These are phyloP conservation scores for Fusarium begoniae DNA, from an alignment of 2,329 filamentous ascomycete species.

Conservation along the genomic window DNA sequence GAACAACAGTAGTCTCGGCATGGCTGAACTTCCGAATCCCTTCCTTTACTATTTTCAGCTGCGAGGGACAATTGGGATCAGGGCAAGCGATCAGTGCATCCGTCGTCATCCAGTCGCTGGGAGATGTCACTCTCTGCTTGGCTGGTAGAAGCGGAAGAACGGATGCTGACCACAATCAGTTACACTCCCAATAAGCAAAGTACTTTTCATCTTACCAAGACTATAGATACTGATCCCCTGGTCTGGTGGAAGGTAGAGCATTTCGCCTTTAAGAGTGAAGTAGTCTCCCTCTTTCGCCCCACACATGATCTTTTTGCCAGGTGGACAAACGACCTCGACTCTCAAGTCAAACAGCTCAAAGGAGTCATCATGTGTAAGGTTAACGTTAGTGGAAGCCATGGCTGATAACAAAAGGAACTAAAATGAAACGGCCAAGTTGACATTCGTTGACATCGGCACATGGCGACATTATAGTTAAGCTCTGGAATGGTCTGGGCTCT, in stretches of 20 bases:
- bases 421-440: accelerated
- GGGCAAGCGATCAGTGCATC: not conserved
- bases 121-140: not conserved
- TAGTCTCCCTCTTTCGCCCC: not conserved
- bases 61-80: not conserved
- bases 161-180: not conserved
- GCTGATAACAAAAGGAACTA: not conserved
- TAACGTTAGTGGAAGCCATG: not conserved
- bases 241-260: not conserved
- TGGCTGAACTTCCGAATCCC: not conserved
- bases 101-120: not conserved
- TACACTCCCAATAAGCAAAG: no score
- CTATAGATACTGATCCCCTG: not conserved
- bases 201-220: not conserved
- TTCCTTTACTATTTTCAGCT: not conserved
- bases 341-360: not conserved
- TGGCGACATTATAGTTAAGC: not conserved
- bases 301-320: not conserved
- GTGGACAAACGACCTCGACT: not conserved
- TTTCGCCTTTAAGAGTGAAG: not conserved
- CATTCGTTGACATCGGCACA: accelerated
- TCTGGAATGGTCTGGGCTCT: not conserved
- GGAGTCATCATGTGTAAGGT: not conserved
- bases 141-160: not conserved
- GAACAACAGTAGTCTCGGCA: not conserved